Evolutionary conservation across 2,329 filamentous ascomycete genomes (phyloP), one percentile per base, ranked within the genome.

Genomic region (Nigrospora osmanthi): DNA sequence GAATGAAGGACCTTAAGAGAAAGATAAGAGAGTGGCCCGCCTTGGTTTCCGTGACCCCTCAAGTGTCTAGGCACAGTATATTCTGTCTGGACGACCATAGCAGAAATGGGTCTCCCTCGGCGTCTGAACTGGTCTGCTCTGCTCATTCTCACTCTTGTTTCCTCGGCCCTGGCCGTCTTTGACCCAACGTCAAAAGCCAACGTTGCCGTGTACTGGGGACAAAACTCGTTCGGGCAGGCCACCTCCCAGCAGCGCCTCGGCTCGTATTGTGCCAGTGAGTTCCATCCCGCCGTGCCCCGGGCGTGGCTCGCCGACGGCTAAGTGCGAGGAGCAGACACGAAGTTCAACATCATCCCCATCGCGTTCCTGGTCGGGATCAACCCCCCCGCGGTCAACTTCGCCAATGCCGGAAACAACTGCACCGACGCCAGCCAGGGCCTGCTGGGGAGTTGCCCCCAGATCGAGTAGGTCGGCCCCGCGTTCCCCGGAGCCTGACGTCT

Each of bases 151-250:
- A 41, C 55, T 38, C 42, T 57, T 19, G 47, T 42, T 36, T 62
- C 66, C 6, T 47, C 55, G 2, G 62, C 53, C 15, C 50, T 62
- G 32, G 70, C 68, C 16, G 69, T 65, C 12, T 74, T 78, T 52
- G 63, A 71, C 48, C 48, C 73, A 5, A 56, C 55, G n/a, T 68
- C 71, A 1, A 54, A 57, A 2, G 67, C 60, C 41, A 85, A 84
- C 53, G 57, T 86, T 44, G 80, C 75, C 23, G 69, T 85, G 2
- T 87, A 87, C 60, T 87, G 82, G 82, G 83, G 81, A 5, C 82
- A 86, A 56, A 85, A 86, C 58, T 85, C 81, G 0, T 71, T 67
- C 50, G 64, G 67, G 11, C 66, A 71, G 47, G 66, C 66, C 4
- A 61, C 55, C 15, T 66, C 70, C 3, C 81, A 85, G 58, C 65